Evolutionary conservation across 73 alveolate genomes (phyloP), one percentile per base, ranked within the genome.

Genomic region (Blepharisma japonicum): DNA sequence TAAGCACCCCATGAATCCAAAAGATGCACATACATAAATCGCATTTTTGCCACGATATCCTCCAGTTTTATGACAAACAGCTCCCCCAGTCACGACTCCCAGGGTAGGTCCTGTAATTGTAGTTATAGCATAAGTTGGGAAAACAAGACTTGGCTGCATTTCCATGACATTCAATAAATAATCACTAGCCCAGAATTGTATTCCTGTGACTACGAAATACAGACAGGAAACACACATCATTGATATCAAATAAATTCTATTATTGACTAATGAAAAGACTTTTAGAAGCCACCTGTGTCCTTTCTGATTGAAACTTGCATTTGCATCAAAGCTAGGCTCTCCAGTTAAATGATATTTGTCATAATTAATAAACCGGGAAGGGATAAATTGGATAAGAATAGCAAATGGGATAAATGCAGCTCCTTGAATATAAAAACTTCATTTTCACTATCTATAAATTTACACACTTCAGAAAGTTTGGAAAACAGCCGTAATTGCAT

Each of bases 21-120:
- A 93, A 7, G 89, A 83, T 20, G 82, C 89, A 78, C 98, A 92
- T 71, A 94, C 68, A 67, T 85, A 77, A 6, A 92, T 68, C 2
- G 99, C 97, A 74, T 94, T 92, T 83, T 86, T 90, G 6, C 98
- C 98, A 66, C 90, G 92, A 83, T 94, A 94, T 27, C 99, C 99
- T 18, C 99, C 99, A 56, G 39, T 45, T 4, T 71, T 79, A 86
- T 94, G 98, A 7, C 97, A 88, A 61, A 94, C 55, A 53, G 83
- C 68, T n/a, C 96, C 94, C 0, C 99, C 99, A 66, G 91, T 80
- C 46, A 94, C 85, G 7, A 91, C 99, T 20, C 99, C 99, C 20
- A 94, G 87, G 25, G 92, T 78, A 21, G 99, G 99, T 7, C 95
- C 97, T 7, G 98, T 90, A 14, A 92, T 89, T 66, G 95, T 80